Evolutionary conservation across 179 eudicot species (phyloP), one percentile per base, ranked within the genome.

Genomic region (Drosera spatulata): DNA sequence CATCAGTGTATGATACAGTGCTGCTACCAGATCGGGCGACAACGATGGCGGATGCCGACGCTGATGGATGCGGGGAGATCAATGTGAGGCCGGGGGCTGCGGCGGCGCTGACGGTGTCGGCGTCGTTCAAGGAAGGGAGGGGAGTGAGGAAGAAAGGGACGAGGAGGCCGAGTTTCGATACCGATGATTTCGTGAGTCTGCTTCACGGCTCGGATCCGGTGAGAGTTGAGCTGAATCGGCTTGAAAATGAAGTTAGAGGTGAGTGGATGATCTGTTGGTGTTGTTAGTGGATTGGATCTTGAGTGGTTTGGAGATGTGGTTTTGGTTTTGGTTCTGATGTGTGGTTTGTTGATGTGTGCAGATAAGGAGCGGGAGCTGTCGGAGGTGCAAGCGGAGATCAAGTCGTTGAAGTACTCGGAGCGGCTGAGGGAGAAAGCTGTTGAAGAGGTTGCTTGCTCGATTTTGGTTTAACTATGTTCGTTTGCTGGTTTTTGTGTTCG

Each of bases 141-240:
- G 68, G 65, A 39, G 74, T 80, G 0, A 74, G 95, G 54, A 57
- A 91, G 67, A 69, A 87, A 15, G 73, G 72, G 10, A 72, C 87
- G n/a, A 62, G 83, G 39, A 70, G 91, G 56, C 95, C 91, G 4
- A 87, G 97, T 58, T 61, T 87, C 59, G 97, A 90, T 53, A 77
- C 87, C 3, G 97, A 90, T 40, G 97, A 90, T 61, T 82, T 85
- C 71, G 46, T 90, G 13, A 90, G 81, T 58, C 64, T 83, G 68
- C 85, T 90, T 39, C 97, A 90, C 65, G 97, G 95, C 5, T 90
- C 97, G 79, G 97, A 90, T 90, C 97, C 97, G 80, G 95, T 90
- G 67, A 87, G 80, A 72, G 58, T 90, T 47, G 95, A 89, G 80
- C 87, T 85, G 43, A 91, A 86, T 75, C 88, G 95, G 10, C 74